phyloP scores from a whole-genome alignment of 805 yeast genomes.

The Teunomyces barrocoloradensis region DNA sequence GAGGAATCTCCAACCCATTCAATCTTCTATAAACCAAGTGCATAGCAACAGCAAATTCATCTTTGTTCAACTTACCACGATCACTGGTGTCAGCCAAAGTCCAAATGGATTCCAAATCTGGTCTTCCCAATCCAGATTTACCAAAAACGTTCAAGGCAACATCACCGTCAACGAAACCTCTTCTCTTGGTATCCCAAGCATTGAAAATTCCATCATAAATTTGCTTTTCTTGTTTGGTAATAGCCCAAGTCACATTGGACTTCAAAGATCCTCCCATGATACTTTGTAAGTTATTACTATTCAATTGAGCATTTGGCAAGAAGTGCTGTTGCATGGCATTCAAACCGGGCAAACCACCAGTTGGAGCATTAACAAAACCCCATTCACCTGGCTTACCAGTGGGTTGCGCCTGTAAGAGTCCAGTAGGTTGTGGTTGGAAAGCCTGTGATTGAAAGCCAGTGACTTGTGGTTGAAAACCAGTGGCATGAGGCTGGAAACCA shows the following conservation, averaged over 20 bases:
- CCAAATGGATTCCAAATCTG: constrained; percentile 90
- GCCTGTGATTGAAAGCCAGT: constrained; percentile 28
- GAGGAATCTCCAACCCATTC: constrained; percentile 85
- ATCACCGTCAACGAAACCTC: constrained; percentile 74
- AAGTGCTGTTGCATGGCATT: constrained; percentile 66
- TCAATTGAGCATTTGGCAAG: constrained; percentile 49
- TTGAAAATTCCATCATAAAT: constrained; percentile 84
- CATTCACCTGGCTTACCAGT: constrained; percentile 77
- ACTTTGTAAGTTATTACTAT: constrained; percentile 38
- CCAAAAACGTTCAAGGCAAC: constrained; percentile 84
- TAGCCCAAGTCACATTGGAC: constrained; percentile 73
- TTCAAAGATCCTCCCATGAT: constrained; percentile 41
- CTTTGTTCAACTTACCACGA: constrained; percentile 79
- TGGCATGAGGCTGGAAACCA: constrained; percentile 25
- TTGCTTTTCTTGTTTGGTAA: constrained; percentile 81
- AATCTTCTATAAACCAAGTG: constrained; percentile 88
- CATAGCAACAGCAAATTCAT: constrained; percentile 96
- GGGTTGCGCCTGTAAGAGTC: constrained; percentile 47
- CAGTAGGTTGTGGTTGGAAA: constrained; percentile 27
- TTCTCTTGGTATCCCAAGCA: constrained; percentile 73
- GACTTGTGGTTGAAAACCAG: constrained; percentile 27
- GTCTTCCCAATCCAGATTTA: constrained; percentile 83
- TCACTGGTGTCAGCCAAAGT: constrained; percentile 79
- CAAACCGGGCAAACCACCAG: constrained; percentile 69
- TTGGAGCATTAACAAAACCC: constrained; percentile 71